Evolutionary conservation across 352 stramenopile species (phyloP), one percentile per base, ranked within the genome.

Genomic region (Thalassiosira ordinaria): DNA sequence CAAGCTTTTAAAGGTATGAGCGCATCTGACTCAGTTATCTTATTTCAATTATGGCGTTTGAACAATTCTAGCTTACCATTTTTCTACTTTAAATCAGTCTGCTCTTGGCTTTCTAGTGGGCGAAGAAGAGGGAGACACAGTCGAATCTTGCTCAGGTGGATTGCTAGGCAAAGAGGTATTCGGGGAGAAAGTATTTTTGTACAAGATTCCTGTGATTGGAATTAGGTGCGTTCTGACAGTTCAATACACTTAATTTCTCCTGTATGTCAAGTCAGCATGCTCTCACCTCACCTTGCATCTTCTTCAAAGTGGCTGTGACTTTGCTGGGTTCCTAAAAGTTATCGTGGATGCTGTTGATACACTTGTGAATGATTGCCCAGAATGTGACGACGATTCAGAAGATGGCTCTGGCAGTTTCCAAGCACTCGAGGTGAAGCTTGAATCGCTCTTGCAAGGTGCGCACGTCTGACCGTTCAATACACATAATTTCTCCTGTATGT

Each of bases 81-180:
- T n/a, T n/a, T n/a, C n/a, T n/a, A n/a, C n/a, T n/a, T n/a, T n/a
- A n/a, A n/a, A n/a, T n/a, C n/a, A n/a, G n/a, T n/a, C n/a, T 13
- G 61, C 70, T 26, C 33, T 81, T 16, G 59, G 66, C 13, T 75
- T 84, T 16, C 47, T 84, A 29, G 70, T 80, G 47, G 76, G 76
- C 35, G 26, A 60, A 47, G 62, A 75, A 61, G 62, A 67, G 14
- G 71, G 46, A 2, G 76, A 80, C 41, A 71, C 69, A 56, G 69
- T 84, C 9, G 69, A 84, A 16, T 72, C 52, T 51, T 84, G 76
- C 49, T 73, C 76, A 14, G 76, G 70, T 20, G 76, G 76, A 11
- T 47, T 84, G 2, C 57, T 83, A 37, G 67, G 67, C n/a, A 29
- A 37, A 14, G 35, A 75, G 49, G 0, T 79, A 5, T 44, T 71